These are phyloP conservation scores for Aspergillus ruber DNA, from an alignment of 2,329 filamentous ascomycete genomes.

Conservation along the genomic window DNA sequence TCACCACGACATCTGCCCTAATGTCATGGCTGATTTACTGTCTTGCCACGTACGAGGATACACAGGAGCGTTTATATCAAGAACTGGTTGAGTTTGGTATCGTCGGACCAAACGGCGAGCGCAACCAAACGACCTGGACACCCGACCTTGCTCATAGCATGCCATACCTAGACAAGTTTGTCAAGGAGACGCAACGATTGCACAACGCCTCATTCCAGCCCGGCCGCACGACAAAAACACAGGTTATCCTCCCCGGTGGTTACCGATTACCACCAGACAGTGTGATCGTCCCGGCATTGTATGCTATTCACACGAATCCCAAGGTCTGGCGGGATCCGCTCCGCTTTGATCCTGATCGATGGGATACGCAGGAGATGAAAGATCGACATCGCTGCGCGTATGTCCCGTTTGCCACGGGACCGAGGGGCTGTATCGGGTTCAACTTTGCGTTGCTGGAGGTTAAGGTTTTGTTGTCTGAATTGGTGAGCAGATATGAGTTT, in stretches of 20 bases:
- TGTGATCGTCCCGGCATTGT: constrained; percentile 49
- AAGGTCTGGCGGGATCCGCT: constrained; percentile 53
- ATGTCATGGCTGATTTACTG: constrained; percentile 53
- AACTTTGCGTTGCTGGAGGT: constrained; percentile 57
- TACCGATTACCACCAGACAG: constrained; percentile 50
- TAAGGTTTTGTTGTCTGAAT: constrained; percentile 49
- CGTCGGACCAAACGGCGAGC: constrained; percentile 12
- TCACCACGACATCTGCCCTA: constrained; percentile 53
- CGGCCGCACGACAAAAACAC: constrained; percentile 50
- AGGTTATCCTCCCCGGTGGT: constrained; percentile 55
- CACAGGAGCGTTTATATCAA: constrained; percentile 52
- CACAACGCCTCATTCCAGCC: constrained; percentile 60
- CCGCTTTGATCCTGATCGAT: constrained; percentile 55
- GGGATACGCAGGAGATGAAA: constrained; percentile 50
- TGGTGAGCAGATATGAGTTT: constrained; percentile 54
- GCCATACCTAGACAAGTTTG: constrained; percentile 46
- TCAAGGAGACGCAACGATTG: constrained; percentile 56
- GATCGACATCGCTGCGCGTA: constrained; percentile 46
- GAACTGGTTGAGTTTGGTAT: constrained; percentile 48
- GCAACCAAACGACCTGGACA: constrained; percentile 37
- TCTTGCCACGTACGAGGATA: constrained; percentile 47
- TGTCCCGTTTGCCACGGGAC: constrained; percentile 52
- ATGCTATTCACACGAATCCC: constrained; percentile 47
- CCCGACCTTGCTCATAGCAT: constrained; percentile 33
- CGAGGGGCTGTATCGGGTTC: constrained; percentile 55